Conservation (phyloP, 2,329 filamentous ascomycete species). For the Xylariaceae sp. region DNA sequence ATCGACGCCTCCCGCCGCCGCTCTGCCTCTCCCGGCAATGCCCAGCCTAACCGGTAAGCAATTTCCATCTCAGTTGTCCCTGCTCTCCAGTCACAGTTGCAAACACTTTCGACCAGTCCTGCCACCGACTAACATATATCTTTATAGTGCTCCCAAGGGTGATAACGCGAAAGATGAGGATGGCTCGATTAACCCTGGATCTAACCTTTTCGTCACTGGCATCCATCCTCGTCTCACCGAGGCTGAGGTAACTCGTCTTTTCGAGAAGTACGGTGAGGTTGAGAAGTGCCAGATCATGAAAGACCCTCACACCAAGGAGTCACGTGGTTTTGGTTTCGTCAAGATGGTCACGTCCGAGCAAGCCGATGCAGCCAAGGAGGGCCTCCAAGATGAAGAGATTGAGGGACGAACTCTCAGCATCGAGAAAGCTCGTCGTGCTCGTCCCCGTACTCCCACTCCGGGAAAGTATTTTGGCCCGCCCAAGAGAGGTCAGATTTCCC, state of each 20-base stretch:
- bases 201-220: slow-evolving; percentile 97
- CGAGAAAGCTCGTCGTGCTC: slow-evolving; percentile 94
- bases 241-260: slow-evolving; percentile 85
- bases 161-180: slow-evolving; percentile 60
- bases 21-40: slow-evolving; percentile 53
- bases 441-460: slow-evolving; percentile 90
- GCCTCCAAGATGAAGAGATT: slow-evolving; percentile 87
- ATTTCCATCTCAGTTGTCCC: neutral
- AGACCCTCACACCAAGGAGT: slow-evolving; percentile 97
- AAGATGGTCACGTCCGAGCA: slow-evolving; percentile 96
- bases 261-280: slow-evolving; percentile 97
- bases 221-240: slow-evolving; percentile 91
- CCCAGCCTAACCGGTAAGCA: slow-evolving; percentile 47
- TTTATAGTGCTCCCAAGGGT: slow-evolving; percentile 45
- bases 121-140: slow-evolving; percentile 13
- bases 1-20: slow-evolving; percentile 53
- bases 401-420: slow-evolving; percentile 96
- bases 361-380: slow-evolving; percentile 94
- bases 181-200: slow-evolving; percentile 83
- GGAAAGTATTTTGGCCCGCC: slow-evolving; percentile 99
- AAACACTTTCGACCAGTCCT: neutral
- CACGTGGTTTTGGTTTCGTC: slow-evolving; percentile 97
- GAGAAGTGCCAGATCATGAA: slow-evolving; percentile 99
- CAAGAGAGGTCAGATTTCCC: slow-evolving; percentile 72
- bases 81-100: neutral